Base-by-base conservation (phyloP, 2,329 filamentous ascomycete genomes). In the Aspergillus pseudoglaucus region DNA sequence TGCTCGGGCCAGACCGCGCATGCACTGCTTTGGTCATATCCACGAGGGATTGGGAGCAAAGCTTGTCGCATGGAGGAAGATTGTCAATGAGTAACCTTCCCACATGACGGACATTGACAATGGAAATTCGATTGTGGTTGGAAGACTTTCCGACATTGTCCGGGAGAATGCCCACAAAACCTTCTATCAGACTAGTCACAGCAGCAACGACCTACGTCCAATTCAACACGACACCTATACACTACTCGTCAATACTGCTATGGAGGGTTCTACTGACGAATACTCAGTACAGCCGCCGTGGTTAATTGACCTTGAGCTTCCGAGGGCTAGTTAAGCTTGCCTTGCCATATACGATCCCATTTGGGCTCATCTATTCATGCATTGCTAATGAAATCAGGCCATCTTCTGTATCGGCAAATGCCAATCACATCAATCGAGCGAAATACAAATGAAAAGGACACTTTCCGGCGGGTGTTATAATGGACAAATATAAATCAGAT, bases 211-310 rank as follows among this genome's bases (percentile, higher is more conserved):
- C 18, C 48, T 56, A n/a, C 51, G 59, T 20, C 57, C 54, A 1
- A n/a, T 75, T 42, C 15, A 63, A 25, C 44, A 40, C 6, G 75
- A 75, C 0, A 60, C 66, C 38, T 72, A 81, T 53, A 84, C 80
- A 0, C 58, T 83, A 6, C 82, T 84, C 56, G 67, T 84, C 8
- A 84, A 84, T 59, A 80, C 79, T 1, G 69, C 81, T 0, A 75
- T 83, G 22, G 68, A 79, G 63, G 69, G 75, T 3, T 2, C 35
- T n/a, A 57, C 44, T 6, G 32, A 32, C 1, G 47, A 47, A 9
- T 32, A 45, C 46, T 49, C 49, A 5, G 59, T 63, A 8, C 77
- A 83, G 38, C 59, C 72, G 14, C 75, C 78, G 0, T 83, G 77
- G 77, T 15, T 82, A 2, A 61, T 82, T 4, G 73, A 80, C 9